Percentiles rank a stretch among this genome's conserved stretches.
These are phyloP conservation scores for Ogataea pignaliae DNA, from an alignment of 805 yeast genomes.

Conservation along the genomic window DNA sequence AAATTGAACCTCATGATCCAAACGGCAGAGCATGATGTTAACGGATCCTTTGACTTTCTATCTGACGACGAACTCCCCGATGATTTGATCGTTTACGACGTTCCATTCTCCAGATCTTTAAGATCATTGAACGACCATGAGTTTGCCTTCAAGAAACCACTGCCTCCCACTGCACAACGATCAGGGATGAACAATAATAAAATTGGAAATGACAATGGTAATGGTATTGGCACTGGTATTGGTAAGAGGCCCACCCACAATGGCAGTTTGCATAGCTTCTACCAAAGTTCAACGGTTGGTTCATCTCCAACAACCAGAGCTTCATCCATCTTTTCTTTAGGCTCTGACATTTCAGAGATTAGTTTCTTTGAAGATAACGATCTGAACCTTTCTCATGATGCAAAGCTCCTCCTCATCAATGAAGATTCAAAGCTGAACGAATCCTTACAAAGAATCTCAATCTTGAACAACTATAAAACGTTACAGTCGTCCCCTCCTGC, in stretches of 20 bases:
- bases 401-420: slow-evolving; percentile 30
- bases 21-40: slow-evolving; percentile 5
- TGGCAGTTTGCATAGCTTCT: slow-evolving; percentile 5
- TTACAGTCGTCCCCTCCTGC: background rate
- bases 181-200: slow-evolving; percentile 1
- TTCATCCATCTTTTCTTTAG: slow-evolving; percentile 40
- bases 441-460: slow-evolving; percentile 31
- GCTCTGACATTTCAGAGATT: slow-evolving; percentile 26
- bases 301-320: slow-evolving; percentile 36
- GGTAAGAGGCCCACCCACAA: background rate
- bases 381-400: slow-evolving; percentile 30
- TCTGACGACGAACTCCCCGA: slow-evolving; percentile 55
- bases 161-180: slow-evolving; percentile 1
- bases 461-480: slow-evolving; percentile 22
- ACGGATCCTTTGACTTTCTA: slow-evolving; percentile 29
- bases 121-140: slow-evolving; percentile 35
- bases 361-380: slow-evolving; percentile 19
- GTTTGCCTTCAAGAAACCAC: slow-evolving; percentile 23
- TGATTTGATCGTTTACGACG: slow-evolving; percentile 52
- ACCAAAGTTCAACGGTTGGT: slow-evolving; percentile 14
- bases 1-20: background rate
- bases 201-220: background rate
- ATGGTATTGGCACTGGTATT: no score
- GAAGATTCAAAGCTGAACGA: slow-evolving; percentile 33
- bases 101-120: slow-evolving; percentile 58